These are phyloP conservation scores for Porcisia hertigi DNA, from an alignment of 208 protist genomes.

Conservation along the genomic window DNA sequence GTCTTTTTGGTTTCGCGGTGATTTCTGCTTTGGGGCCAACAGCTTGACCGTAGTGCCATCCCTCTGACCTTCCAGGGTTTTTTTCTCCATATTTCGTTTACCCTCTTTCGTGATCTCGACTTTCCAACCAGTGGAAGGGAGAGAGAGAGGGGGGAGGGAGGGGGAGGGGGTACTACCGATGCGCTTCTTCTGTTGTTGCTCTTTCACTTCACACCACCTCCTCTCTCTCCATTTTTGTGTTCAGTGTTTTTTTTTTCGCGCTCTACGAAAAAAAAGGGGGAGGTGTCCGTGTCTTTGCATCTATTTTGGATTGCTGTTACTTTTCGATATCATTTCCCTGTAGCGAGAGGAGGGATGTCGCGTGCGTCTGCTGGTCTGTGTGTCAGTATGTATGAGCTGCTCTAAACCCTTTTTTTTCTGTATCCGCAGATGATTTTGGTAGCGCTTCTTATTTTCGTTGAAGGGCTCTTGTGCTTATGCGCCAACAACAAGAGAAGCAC, in stretches of 20 bases:
- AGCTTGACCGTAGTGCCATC: neutral
- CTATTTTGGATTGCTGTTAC: neutral
- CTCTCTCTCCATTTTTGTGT: neutral
- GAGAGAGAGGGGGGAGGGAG: too few species aligned
- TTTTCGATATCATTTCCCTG: neutral
- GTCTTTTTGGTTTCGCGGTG: neutral
- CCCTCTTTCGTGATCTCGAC: too few species aligned
- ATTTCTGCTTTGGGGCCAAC: neutral
- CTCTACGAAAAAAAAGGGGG: neutral
- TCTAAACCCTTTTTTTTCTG: too few species aligned
- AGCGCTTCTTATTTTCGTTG: too few species aligned
- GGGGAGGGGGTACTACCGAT: neutral
- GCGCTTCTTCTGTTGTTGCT: neutral
- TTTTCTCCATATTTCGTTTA: too few species aligned
- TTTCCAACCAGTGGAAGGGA: too few species aligned
- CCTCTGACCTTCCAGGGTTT: neutral
- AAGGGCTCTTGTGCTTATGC: too few species aligned
- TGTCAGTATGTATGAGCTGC: neutral
- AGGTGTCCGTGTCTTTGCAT: neutral
- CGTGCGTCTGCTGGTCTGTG: neutral
- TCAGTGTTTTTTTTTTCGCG: neutral
- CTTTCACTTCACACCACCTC: neutral
- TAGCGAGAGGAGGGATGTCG: neutral
- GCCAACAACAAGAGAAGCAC: neutral
- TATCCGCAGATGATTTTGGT: too few species aligned